Base-by-base conservation (phyloP, 495 filamentous ascomycete genomes). In the Penicillium lividum region DNA sequence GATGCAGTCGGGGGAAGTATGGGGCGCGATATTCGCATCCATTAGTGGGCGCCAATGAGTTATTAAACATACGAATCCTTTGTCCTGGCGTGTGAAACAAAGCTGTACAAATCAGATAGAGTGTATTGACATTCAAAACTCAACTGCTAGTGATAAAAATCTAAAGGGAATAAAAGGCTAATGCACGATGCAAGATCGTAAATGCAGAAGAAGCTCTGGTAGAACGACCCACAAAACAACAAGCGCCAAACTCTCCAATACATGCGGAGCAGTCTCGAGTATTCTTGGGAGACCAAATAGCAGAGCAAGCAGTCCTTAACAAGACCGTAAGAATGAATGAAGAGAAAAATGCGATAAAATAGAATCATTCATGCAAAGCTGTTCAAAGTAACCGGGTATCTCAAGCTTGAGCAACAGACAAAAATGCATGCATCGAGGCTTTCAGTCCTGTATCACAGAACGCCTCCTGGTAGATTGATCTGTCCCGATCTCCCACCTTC, bases 401-500 rank as follows among this genome's bases (percentile, higher is more conserved):
- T 67, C 63, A 71, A 68, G 56, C 66, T 67, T 60, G 70, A 68
- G 58, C 53, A 51, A 62, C 56, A 70, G 53, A 65, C 56, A 58
- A 49, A 50, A 58, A 60, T 57, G 51, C 59, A 59, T 61, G 51
- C 61, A 58, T 57, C 13, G 22, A 60, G 51, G 48, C 5, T 16
- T 7, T 22, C 29, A 53, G 44, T 18, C 10, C 33, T 36, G 33
- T 11, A 56, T 78, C 62, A 80, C 53, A 80, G 47, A 51, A 80
- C 77, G 31, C 77, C 77, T 13, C 77, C 77, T 3, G 77, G 77
- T 28, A 80, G 54, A 51, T 76, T 76, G 53, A 76, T 77, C 55
- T 76, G 74, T 16, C 66, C 74, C 48, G 71, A 72, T 53, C 68
- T 68, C 15, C 65, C 62, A 38, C 59, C 58, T 28, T 80, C 75